Evolutionary conservation across 1,139 yeast species (phyloP).

Genomic region (Candida tropicalis): DNA sequence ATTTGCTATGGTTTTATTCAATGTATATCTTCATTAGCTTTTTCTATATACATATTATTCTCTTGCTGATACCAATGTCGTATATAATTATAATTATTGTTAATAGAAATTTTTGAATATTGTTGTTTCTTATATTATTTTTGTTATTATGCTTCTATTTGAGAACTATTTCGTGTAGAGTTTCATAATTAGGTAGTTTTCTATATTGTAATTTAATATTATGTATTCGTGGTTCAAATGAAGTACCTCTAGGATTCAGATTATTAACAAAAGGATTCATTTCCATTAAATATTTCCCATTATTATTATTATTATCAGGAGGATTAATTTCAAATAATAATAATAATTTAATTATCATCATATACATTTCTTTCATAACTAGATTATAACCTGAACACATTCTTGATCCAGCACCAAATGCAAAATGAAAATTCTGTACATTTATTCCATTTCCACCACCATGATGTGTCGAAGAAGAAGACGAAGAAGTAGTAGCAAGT

Average conservation of each 20-base stretch:
- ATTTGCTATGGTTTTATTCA: background rate
- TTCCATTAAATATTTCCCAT: slow-evolving; percentile 32
- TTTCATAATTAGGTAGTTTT: slow-evolving; percentile 23
- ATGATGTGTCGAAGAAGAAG: too few species aligned
- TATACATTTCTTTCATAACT: slow-evolving; percentile 64
- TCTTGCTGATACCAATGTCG: background rate
- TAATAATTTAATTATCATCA: slow-evolving; percentile 34
- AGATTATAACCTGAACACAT: slow-evolving; percentile 69
- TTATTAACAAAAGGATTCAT: slow-evolving; percentile 54
- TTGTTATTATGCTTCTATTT: background rate
- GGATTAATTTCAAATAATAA: slow-evolving; percentile 41
- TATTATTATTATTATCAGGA: slow-evolving; percentile 29
- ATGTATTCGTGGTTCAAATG: slow-evolving; percentile 58
- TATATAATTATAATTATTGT: background rate
- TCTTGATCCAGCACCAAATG: slow-evolving; percentile 73
- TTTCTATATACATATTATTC: background rate
- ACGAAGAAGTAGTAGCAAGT: too few species aligned
- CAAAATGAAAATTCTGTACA: slow-evolving; percentile 34
- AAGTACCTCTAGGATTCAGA: slow-evolving; percentile 53
- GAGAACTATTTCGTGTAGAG: slow-evolving; percentile 18
- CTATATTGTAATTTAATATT: slow-evolving; percentile 34
- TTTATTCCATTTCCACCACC: background rate
- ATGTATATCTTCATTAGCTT: background rate
- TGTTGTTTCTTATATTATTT: background rate
- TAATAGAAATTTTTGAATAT: slow-evolving; percentile 5